Percentiles rank a stretch among this genome's conserved stretches.
phyloP scores from a whole-genome alignment of 257 asterid species.

The Cruciata laevipes region DNA sequence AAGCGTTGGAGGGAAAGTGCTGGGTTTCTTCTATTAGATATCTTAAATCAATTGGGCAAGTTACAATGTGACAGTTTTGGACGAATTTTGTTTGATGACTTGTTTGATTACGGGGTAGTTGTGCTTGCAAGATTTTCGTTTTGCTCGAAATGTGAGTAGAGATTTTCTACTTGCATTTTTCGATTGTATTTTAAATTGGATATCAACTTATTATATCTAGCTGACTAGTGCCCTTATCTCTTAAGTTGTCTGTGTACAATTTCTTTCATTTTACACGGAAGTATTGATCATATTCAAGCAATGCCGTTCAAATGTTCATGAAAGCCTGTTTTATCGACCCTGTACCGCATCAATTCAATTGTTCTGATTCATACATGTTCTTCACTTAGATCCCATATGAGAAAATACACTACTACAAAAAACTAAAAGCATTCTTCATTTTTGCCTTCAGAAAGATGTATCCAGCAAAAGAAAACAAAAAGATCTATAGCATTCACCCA shows the following conservation, averaged over 20 bases:
- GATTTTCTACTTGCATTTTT: constrained; percentile 1
- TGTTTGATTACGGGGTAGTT: background rate
- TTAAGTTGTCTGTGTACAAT: no score
- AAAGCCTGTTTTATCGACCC: background rate
- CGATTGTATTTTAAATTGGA: background rate
- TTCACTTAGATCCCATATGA: no score
- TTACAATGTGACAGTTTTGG: background rate
- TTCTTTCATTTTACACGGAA: no score
- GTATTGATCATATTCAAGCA: no score
- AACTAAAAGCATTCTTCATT: background rate
- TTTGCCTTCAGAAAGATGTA: background rate
- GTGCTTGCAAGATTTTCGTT: constrained; percentile 15
- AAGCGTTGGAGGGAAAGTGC: constrained; percentile 33
- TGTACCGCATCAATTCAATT: no score
- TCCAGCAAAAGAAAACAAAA: background rate
- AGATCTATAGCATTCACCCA: background rate
- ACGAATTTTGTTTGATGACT: constrained; percentile 18
- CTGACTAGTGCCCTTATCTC: background rate
- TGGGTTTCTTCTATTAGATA: constrained; percentile 34
- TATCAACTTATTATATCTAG: constrained; percentile 7
- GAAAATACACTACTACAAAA: no score
- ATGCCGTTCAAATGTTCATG: no score
- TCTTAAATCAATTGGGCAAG: background rate
- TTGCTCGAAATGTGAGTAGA: constrained; percentile 12
- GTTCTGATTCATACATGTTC: background rate